These are phyloP conservation scores for Trametes cinnabarina DNA, from an alignment of 768 basidiomycete species.

Conservation along the genomic window DNA sequence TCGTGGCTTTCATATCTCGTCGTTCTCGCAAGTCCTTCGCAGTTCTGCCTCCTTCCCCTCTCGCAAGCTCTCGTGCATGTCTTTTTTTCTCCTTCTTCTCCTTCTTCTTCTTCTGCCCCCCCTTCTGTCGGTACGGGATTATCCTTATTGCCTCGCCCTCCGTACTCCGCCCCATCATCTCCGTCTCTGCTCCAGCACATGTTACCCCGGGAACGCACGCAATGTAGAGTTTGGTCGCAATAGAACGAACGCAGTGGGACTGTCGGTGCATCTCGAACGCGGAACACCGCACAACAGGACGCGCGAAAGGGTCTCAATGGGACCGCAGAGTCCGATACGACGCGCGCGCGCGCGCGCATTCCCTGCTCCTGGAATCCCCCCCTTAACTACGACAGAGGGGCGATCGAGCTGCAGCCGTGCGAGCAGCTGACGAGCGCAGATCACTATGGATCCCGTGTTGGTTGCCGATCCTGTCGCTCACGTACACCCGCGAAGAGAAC, in stretches of 20 bases:
- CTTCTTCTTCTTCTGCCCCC: no score
- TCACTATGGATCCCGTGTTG: slow-evolving; percentile 8
- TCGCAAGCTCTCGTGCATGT: background rate
- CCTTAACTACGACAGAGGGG: background rate
- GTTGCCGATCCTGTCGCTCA: slow-evolving; percentile 4
- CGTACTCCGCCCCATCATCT: background rate
- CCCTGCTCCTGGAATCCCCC: background rate
- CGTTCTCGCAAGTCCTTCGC: background rate
- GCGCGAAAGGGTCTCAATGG: no score
- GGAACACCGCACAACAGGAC: background rate
- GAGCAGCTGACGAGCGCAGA: slow-evolving; percentile 1
- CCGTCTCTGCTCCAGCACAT: slow-evolving; percentile 3
- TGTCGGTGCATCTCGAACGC: background rate
- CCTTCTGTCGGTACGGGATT: background rate
- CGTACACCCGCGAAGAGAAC: background rate
- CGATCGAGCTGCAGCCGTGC: slow-evolving; percentile 1
- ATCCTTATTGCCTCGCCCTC: slow-evolving; percentile 18
- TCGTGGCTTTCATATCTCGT: background rate
- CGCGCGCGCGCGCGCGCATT: no score
- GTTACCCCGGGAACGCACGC: slow-evolving; percentile 4
- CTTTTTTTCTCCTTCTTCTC: background rate
- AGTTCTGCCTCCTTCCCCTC: no score
- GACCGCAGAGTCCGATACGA: no score
- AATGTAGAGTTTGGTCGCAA: slow-evolving; percentile 17
- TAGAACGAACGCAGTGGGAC: slow-evolving; percentile 8